Percentiles rank a stretch among this genome's conserved stretches.
Conservation (phyloP, 2,329 filamentous ascomycete genomes). For the Alternaria ethzedia region DNA sequence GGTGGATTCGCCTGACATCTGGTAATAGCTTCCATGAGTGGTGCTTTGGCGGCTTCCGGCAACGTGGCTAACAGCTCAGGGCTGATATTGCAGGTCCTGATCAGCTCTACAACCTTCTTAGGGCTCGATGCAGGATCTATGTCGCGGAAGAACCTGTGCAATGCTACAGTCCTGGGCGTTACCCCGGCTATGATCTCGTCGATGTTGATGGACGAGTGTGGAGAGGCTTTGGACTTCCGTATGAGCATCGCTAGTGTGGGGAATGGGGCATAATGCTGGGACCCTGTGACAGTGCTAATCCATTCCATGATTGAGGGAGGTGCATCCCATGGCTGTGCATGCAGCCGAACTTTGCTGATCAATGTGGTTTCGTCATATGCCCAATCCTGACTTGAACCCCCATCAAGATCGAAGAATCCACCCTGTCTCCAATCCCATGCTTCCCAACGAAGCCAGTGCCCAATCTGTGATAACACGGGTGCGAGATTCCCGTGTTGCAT, state of each 20-base stretch:
- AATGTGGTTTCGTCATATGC: conserved; percentile 61
- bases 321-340: conserved; percentile 45
- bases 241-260: conserved; percentile 48
- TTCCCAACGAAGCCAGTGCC: conserved; percentile 79
- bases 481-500: conserved; percentile 62
- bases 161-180: conserved; percentile 66
- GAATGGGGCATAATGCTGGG: conserved; percentile 40
- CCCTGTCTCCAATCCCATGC: conserved; percentile 63
- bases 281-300: conserved; percentile 43
- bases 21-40: conserved; percentile 83
- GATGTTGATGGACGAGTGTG: conserved; percentile 45
- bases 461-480: conserved; percentile 80
- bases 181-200: conserved; percentile 42
- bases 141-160: conserved; percentile 70
- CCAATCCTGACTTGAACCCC: conserved; percentile 61
- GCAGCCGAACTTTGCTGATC: conserved; percentile 30
- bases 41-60: conserved; percentile 81
- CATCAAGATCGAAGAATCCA: conserved; percentile 67
- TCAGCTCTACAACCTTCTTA: conserved; percentile 72
- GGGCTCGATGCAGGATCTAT: conserved; percentile 48
- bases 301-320: conserved; percentile 67
- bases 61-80: conserved; percentile 76
- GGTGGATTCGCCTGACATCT: conserved; percentile 84
- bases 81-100: conserved; percentile 73
- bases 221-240: conserved; percentile 46